A percentile compares a stretch with the other conserved stretches of the same genome.
These are phyloP conservation scores for Aspergillus arachidicola DNA, from an alignment of 2,329 filamentous ascomycete species.

Conservation along the genomic window DNA sequence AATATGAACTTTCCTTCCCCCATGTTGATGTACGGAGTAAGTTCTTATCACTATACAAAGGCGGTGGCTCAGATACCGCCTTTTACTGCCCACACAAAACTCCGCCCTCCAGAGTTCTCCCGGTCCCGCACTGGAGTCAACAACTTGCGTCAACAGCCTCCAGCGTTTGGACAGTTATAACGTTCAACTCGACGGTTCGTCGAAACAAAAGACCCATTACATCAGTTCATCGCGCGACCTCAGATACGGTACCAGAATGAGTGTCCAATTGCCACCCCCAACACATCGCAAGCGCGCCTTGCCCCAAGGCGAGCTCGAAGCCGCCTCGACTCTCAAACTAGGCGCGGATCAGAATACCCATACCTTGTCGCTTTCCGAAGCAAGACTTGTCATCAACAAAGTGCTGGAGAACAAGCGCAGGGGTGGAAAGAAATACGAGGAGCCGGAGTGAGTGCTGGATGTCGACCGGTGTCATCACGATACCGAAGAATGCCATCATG, in stretches of 20 bases:
- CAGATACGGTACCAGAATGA: conserved; percentile 30
- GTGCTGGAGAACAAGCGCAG: conserved; percentile 78
- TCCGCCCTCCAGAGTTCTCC: conserved; percentile 16
- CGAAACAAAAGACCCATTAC: background rate
- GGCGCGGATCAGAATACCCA: conserved; percentile 93
- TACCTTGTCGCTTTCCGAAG: conserved; percentile 89
- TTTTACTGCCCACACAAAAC: conserved; percentile 20
- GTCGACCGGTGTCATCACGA: background rate
- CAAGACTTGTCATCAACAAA: conserved; percentile 86
- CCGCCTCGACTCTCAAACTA: conserved; percentile 75
- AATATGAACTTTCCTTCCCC: background rate
- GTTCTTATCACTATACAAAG: background rate
- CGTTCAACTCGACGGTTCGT: background rate
- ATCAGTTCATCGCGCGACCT: background rate
- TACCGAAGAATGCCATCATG: conserved; percentile 1
- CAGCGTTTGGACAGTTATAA: background rate
- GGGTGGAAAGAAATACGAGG: conserved; percentile 78
- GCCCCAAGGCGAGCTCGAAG: conserved; percentile 74
- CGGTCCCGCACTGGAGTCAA: conserved; percentile 10
- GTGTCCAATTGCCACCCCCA: conserved; percentile 37
- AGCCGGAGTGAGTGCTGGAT: conserved; percentile 69
- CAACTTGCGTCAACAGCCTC: conserved; percentile 14
- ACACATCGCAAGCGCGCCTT: conserved; percentile 46
- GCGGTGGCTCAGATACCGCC: conserved; percentile 26
- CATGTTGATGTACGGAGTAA: background rate